phyloP scores from a whole-genome alignment of 176 grass and related monocot genomes.

The Aegilops umbellulata region DNA sequence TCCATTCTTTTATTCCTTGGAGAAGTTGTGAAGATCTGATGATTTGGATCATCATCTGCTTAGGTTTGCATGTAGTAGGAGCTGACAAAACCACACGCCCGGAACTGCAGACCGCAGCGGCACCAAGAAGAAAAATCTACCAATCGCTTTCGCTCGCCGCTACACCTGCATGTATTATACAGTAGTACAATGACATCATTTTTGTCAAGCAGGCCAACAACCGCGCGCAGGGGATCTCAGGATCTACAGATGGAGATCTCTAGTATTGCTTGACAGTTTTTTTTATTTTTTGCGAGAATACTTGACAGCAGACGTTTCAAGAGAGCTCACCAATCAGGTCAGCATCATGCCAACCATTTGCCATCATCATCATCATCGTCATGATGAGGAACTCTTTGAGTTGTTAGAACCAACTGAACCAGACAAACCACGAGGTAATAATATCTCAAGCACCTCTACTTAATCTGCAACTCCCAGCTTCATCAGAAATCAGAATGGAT shows the following conservation, averaged over 20 bases:
- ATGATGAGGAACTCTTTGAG: neutral
- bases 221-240: conserved; percentile 28
- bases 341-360: conserved; percentile 6
- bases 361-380: neutral
- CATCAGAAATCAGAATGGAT: neutral
- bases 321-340: neutral
- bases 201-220: conserved; percentile 8
- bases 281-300: too few species aligned
- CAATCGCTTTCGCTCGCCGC: neutral
- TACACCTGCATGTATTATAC: neutral
- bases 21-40: neutral
- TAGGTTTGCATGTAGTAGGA: neutral
- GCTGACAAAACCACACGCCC: conserved; percentile 8
- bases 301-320: neutral
- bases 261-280: too few species aligned
- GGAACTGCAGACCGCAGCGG: neutral
- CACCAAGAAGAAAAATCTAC: neutral
- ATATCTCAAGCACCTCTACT: neutral
- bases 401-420: neutral
- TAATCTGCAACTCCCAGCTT: neutral
- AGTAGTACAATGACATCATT: too few species aligned
- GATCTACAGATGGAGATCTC: conserved; percentile 22
- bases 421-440: neutral
- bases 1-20: neutral
- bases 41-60: neutral